A percentile compares a stretch with the other conserved stretches of the same genome.
Conservation (phyloP, 1,284 basidiomycete genomes). For the Apiotrichum mycotoxinovorans region DNA sequence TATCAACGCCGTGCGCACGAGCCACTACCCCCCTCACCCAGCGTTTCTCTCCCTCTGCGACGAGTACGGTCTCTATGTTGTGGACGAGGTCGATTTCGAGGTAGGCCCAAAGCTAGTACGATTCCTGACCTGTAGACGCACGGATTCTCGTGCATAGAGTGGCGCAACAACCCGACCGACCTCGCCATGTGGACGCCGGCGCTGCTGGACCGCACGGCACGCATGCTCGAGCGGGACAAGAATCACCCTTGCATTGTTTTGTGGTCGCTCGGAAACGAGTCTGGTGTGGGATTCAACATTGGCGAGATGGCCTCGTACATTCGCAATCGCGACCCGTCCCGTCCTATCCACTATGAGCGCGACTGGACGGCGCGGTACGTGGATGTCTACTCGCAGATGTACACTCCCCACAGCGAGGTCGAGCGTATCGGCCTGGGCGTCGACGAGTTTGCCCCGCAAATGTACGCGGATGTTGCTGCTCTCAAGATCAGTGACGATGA, state of each 20-base stretch:
- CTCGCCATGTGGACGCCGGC: constrained; percentile 11
- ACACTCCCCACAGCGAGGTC: constrained; percentile 19
- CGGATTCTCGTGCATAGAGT: constrained; percentile 20
- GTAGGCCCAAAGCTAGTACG: too few species aligned
- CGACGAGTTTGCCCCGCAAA: too few species aligned
- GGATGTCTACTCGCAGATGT: constrained; percentile 31
- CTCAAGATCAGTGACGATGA: neutral
- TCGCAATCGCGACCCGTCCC: constrained; percentile 19
- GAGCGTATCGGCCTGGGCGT: constrained; percentile 15
- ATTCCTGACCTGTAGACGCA: too few species aligned
- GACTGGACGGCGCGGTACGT: constrained; percentile 18
- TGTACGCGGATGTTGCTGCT: neutral
- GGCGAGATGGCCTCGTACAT: constrained; percentile 23
- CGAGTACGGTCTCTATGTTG: constrained; percentile 30
- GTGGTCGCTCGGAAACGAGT: constrained; percentile 33
- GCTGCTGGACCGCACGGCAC: constrained; percentile 19
- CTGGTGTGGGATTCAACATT: constrained; percentile 22
- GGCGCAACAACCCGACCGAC: constrained; percentile 20
- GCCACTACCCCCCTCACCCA: constrained; percentile 30
- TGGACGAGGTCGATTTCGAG: constrained; percentile 30
- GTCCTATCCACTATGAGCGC: constrained; percentile 30
- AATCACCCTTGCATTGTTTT: constrained; percentile 29
- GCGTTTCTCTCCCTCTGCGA: constrained; percentile 29
- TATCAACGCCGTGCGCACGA: constrained; percentile 27
- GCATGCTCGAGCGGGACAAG: constrained; percentile 31